These are phyloP conservation scores for Colletotrichum cuscutae DNA, from an alignment of 2,329 filamentous ascomycete species.

Conservation along the genomic window DNA sequence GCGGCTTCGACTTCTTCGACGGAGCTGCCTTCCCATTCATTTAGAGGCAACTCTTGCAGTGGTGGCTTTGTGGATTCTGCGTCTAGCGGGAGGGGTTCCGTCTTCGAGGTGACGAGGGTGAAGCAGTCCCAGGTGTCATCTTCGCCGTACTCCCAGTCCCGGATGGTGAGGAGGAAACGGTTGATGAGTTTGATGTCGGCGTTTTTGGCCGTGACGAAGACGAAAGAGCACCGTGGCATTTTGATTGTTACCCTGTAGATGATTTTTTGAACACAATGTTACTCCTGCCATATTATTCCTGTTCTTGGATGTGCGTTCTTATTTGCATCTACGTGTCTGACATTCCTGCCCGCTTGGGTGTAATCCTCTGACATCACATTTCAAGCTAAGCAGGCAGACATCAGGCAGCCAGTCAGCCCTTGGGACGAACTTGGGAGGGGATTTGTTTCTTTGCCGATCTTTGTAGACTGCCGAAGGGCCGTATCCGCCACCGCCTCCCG, in stretches of 20 bases:
- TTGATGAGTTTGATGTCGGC: not conserved
- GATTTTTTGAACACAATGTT: not conserved
- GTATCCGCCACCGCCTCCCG: not conserved
- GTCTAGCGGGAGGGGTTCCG: not conserved
- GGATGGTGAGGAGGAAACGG: not conserved
- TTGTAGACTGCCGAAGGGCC: not conserved
- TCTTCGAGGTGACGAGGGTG: not conserved
- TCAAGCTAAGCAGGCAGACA: not conserved
- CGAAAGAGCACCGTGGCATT: not conserved
- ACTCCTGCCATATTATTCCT: not conserved
- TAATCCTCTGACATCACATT: not conserved
- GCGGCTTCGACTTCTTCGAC: not conserved
- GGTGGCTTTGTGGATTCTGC: not conserved
- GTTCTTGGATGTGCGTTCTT: not conserved
- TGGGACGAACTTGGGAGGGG: not conserved
- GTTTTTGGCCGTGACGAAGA: conserved; percentile 4
- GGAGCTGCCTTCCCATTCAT: not conserved
- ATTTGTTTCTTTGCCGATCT: not conserved
- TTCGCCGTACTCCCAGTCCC: not conserved
- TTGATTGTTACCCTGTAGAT: not conserved
- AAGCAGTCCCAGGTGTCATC: not conserved
- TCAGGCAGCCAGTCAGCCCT: not conserved
- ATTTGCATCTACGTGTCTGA: not conserved
- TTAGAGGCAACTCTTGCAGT: not conserved
- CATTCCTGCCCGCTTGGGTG: not conserved